phyloP scores from a whole-genome alignment of 805 yeast species.

The Lipomyces oligophaga region DNA sequence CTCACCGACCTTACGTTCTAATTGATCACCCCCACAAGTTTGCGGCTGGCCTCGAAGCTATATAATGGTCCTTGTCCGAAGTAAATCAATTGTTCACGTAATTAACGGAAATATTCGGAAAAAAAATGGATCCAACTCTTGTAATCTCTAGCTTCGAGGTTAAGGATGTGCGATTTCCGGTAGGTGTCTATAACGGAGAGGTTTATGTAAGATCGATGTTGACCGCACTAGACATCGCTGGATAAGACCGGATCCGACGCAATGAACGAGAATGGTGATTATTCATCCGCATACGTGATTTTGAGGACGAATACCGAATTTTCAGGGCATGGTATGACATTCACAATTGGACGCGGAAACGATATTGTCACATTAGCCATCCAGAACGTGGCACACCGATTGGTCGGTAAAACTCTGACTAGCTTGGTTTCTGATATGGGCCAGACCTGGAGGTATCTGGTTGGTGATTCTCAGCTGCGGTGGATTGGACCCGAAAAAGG shows the following conservation, averaged over 20 bases:
- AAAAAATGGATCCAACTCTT: no score
- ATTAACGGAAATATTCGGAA: no score
- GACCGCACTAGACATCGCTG: slow-evolving; percentile 36
- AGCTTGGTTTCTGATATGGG: slow-evolving; percentile 41
- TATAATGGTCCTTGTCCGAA: no score
- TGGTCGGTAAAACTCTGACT: slow-evolving; percentile 38
- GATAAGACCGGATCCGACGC: slow-evolving; percentile 45
- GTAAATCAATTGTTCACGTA: no score
- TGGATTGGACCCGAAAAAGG: slow-evolving; percentile 49
- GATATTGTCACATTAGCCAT: slow-evolving; percentile 40
- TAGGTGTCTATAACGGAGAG: no score
- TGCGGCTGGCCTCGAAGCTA: no score
- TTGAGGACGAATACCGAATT: slow-evolving; percentile 22
- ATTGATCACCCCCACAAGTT: no score
- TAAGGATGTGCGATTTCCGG: slow-evolving; percentile 32
- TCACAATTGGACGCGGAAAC: slow-evolving; percentile 43
- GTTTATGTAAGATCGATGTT: no score
- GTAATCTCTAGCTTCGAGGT: slow-evolving; percentile 36
- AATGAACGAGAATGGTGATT: slow-evolving; percentile 42
- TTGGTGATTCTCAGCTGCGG: slow-evolving; percentile 42
- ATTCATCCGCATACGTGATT: slow-evolving; percentile 42
- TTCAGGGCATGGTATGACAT: slow-evolving; percentile 44
- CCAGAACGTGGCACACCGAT: slow-evolving; percentile 40
- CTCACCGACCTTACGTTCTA: no score
- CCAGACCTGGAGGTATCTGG: slow-evolving; percentile 42